phyloP scores from a whole-genome alignment of 148 eudicot species.

The Limonium bicolor region DNA sequence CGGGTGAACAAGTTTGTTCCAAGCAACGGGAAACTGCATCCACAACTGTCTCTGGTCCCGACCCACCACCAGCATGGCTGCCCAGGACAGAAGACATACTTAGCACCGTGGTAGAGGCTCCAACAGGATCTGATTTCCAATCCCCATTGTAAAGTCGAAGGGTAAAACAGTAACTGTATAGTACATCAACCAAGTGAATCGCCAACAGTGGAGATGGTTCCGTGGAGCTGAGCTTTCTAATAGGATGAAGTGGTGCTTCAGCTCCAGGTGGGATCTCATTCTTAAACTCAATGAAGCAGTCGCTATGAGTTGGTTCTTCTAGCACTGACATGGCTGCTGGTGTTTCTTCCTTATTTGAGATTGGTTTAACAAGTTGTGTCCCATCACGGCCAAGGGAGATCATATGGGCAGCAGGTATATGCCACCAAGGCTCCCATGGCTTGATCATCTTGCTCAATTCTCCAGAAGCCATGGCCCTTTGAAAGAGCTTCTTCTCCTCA shows the following conservation, averaged over 20 bases:
- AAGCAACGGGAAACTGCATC: slow-evolving; percentile 57
- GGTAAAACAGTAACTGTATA: slow-evolving; percentile 75
- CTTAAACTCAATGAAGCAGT: slow-evolving; percentile 11
- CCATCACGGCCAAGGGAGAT: slow-evolving; percentile 54
- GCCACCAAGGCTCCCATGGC: slow-evolving; percentile 99
- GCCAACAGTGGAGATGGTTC: slow-evolving; percentile 78
- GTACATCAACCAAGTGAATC: slow-evolving; percentile 59
- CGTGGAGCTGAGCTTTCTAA: slow-evolving; percentile 41
- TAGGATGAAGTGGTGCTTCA: slow-evolving; percentile 43
- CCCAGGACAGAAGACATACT: slow-evolving; percentile 65
- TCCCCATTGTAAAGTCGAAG: slow-evolving; percentile 91
- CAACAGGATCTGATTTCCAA: slow-evolving; percentile 63
- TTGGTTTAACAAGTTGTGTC: slow-evolving; percentile 56
- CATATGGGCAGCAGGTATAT: slow-evolving; percentile 52
- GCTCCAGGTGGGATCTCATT: slow-evolving; percentile 69
- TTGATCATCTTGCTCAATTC: slow-evolving; percentile 82
- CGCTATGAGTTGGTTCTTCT: no score
- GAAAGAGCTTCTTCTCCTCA: slow-evolving; percentile 60
- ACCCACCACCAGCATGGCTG: no score
- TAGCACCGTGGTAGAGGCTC: slow-evolving; percentile 36
- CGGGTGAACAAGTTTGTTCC: slow-evolving; percentile 79
- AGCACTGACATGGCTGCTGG: no score
- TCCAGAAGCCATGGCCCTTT: slow-evolving; percentile 68
- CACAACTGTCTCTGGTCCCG: slow-evolving; percentile 43
- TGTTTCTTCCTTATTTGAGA: slow-evolving; percentile 17